Base-by-base conservation (phyloP, 2,329 filamentous ascomycete genomes). In the Thielaviopsis cerberus region DNA sequence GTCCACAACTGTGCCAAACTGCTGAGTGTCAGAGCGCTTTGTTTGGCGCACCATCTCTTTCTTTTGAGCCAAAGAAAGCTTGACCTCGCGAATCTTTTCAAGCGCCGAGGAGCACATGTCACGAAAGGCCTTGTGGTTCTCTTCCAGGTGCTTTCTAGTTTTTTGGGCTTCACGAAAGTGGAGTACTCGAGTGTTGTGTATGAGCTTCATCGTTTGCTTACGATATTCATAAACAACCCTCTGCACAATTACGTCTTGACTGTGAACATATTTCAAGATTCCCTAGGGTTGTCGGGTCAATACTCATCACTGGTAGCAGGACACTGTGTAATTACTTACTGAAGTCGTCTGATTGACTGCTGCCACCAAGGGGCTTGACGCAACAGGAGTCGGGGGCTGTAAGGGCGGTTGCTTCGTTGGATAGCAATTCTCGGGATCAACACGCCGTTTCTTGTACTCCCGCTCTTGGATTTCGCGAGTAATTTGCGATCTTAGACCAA, bases 171-270 rank as follows among this genome's bases (percentile, higher is more conserved):
- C 59, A 51, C 50, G 26, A 5, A 50, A 7, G 20, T 61, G 59
- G 1, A 58, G 10, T 3, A 50, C 45, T 37, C 57, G 51, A 3
- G 59, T 61, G 10, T 53, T 50, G 8, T 51, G 27, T 6, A 61
- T 51, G 1, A 61, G 48, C 17, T 53, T 45, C 4, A 25, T 20
- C 8, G 53, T 56, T 15, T 25, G 50, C 27, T 45, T 27, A 8
- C 41, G 48, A 30, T 58, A 61, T n/a, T 61, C 59, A 11, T 57
- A 34, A 10, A 53, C 52, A 5, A 61, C 56, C 15, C 41, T 41
- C 25, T 57, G 27, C 15, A 61, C 55, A 10, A 54, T 50, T 6
- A 37, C 27, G 8, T 53, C 30, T 34, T 61, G 59, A 15, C 20
- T 55, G 13, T 61, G 45, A 4, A 61, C 37, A 24, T 58, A 61